Evolutionary conservation across 1,284 basidiomycete species (phyloP), one percentile per base, ranked within the genome.

Genomic region (Coniophora puteana): DNA sequence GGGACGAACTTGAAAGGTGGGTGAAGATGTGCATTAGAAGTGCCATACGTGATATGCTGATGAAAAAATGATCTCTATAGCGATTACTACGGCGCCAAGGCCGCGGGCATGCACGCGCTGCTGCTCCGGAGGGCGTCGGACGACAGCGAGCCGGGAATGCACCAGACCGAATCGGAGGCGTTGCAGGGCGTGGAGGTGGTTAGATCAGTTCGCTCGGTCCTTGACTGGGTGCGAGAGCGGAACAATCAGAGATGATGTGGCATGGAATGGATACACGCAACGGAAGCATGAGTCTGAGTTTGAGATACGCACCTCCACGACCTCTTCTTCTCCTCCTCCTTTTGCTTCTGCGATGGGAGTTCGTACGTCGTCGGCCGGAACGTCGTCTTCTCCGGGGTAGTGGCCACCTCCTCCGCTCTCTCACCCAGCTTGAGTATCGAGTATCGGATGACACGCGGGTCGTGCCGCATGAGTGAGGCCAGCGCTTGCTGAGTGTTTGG

Each of bases 381-480:
- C 12, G 13, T 58, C 0, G 70, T 71, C 46, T 62, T 58, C 43
- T 68, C 60, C 27, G 53, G 51, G 8, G 55, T 53, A 27, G 59
- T 50, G 23, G 80, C 76, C 17, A 88, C 65, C 49, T 88, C 82
- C 59, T 87, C 77, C 2, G 83, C 67, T 51, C 76, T 80, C 44
- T 87, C 80, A 14, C 84, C 90, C 36, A 90, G 68, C 58, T 89
- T 93, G 42, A 92, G 67, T 36, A 85, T 78, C 10, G 88, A 90
- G 78, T 84, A 89, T 18, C 89, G 78, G 46, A 93, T 70, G 30
- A 93, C 88, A 29, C 87, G 76, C 14, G 89, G 89, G 54, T 93
- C 91, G 40, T 71, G 73, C 12, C 82, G 78, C 63, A 93, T 74
- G 40, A 85, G 71, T 18, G 68, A 66, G 51, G 80, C 78, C 28